A percentile compares a stretch with the other conserved stretches of the same genome.
Conservation (phyloP, 2,329 filamentous ascomycete species). For the Aspergillus fumigatiaffinis region DNA sequence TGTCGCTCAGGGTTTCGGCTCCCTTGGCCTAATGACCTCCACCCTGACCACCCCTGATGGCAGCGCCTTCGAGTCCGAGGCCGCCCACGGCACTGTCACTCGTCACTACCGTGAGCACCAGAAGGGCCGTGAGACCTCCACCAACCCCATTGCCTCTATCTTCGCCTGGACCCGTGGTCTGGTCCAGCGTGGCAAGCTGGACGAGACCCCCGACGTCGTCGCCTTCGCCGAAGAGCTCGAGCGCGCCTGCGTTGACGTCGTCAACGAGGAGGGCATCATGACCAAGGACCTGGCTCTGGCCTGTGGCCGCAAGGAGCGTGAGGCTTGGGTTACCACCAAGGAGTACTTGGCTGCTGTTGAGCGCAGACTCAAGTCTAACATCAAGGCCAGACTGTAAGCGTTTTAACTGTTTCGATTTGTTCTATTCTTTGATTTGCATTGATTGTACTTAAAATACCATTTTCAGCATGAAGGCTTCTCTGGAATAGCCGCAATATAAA, state of each 20-base stretch:
- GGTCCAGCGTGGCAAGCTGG: conserved; percentile 86
- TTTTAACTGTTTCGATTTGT: conserved; percentile 3
- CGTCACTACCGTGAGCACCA: conserved; percentile 99
- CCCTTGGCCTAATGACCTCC: conserved; percentile 96
- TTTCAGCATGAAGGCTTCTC: conserved; percentile 9
- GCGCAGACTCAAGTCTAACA: conserved; percentile 73
- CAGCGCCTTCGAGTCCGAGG: conserved; percentile 95
- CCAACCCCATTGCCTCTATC: conserved; percentile 98
- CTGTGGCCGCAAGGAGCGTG: conserved; percentile 79
- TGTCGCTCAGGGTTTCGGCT: conserved; percentile 96
- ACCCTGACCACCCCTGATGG: conserved; percentile 95
- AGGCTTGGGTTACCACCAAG: conserved; percentile 83
- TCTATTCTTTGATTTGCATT: background rate
- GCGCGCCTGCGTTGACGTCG: conserved; percentile 88
- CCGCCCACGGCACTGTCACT: conserved; percentile 96
- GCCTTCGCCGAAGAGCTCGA: conserved; percentile 89
- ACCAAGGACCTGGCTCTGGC: conserved; percentile 98
- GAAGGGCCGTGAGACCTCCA: conserved; percentile 94
- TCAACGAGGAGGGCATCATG: conserved; percentile 93
- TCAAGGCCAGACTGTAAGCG: conserved; percentile 44
- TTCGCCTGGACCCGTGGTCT: conserved; percentile 98
- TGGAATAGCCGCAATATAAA: conserved; percentile 6
- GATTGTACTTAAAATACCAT: conserved; percentile 13
- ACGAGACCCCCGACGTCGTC: conserved; percentile 86
- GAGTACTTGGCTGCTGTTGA: conserved; percentile 94